A percentile compares a stretch with the other conserved stretches of the same genome.
These are phyloP conservation scores for Lomentospora prolificans DNA, from an alignment of 2,329 filamentous ascomycete species.

Conservation along the genomic window DNA sequence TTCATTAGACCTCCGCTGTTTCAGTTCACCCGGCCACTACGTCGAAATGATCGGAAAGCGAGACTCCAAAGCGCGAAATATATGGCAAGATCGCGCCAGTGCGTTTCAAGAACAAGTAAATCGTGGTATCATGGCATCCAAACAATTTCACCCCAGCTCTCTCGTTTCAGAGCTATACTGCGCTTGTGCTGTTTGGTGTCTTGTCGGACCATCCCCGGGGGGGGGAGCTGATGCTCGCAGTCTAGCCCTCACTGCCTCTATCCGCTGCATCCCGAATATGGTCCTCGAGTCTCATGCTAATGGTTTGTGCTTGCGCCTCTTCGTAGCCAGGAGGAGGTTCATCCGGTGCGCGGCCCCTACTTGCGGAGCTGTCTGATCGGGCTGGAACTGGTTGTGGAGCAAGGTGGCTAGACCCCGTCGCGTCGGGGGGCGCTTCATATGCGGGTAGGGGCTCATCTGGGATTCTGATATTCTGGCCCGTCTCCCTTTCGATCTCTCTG, in stretches of 20 bases:
- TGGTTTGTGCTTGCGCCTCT: constrained; percentile 68
- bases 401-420: constrained; percentile 12
- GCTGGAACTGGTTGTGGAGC: not conserved
- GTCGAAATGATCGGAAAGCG: no score
- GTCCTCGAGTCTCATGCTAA: constrained; percentile 52
- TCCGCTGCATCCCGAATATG: constrained; percentile 68
- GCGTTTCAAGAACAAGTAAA: not conserved
- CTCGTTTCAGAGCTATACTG: not conserved
- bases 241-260: constrained; percentile 29
- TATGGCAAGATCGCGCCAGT: not conserved
- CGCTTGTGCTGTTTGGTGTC: no score
- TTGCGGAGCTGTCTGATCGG: constrained; percentile 26
- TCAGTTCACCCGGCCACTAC: no score
- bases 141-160: not conserved
- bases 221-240: no score
- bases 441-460: constrained; percentile 81
- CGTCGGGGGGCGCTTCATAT: constrained; percentile 56
- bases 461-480: constrained; percentile 53
- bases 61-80: no score
- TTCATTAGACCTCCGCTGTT: no score
- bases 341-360: constrained; percentile 37
- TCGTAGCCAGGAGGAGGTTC: constrained; percentile 90
- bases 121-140: constrained; percentile 1
- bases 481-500: constrained; percentile 62
- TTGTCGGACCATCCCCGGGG: no score